Evolutionary conservation across 2,329 filamentous ascomycete genomes (phyloP), one percentile per base, ranked within the genome.

Genomic region (Didymella lethalis): DNA sequence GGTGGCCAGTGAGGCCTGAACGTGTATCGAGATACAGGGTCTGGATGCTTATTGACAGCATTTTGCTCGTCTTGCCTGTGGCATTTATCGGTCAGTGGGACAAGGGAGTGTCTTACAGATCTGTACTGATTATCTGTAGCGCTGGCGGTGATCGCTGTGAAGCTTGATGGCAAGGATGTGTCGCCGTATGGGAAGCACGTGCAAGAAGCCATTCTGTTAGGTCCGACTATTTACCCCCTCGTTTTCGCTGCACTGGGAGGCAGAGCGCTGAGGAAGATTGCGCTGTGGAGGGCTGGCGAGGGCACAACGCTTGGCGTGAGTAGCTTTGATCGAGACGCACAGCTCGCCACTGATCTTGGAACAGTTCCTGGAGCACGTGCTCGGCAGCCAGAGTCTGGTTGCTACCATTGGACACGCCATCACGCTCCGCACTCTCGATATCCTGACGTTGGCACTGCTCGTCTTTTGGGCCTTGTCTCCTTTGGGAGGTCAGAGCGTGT

Each of bases 311-410:
- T 36, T n/a, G 32, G 32, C 7, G 32, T 36, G 32, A 36, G 32
- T 36, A 8, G 31, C 28, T 29, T 29, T 7, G 28, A 29, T 29
- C 10, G 28, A 29, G 28, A 29, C 28, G 5, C 28, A 4, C 28
- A 29, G 28, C 5, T 29, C 28, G 28, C 2, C 10, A 10, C 12
- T 32, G 8, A 32, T 6, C 1, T 36, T 5, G 11, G 2, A n/a
- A n/a, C 32, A 53, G 55, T 31, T 36, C 7, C 34, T 53, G 14
- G 44, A 58, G 18, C 31, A 28, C 2, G 5, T 58, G 2, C 10
- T 52, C 23, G 49, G 48, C 4, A 53, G 55, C n/a, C 55, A 53
- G 23, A 58, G 55, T n/a, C 45, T 53, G 12, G 55, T 58, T 3
- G 23, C 48, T 25, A 23, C 55, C 5, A 23, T 48, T 14, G 41